phyloP scores from a whole-genome alignment of 1,284 basidiomycete genomes.

The Ustilago crameri region DNA sequence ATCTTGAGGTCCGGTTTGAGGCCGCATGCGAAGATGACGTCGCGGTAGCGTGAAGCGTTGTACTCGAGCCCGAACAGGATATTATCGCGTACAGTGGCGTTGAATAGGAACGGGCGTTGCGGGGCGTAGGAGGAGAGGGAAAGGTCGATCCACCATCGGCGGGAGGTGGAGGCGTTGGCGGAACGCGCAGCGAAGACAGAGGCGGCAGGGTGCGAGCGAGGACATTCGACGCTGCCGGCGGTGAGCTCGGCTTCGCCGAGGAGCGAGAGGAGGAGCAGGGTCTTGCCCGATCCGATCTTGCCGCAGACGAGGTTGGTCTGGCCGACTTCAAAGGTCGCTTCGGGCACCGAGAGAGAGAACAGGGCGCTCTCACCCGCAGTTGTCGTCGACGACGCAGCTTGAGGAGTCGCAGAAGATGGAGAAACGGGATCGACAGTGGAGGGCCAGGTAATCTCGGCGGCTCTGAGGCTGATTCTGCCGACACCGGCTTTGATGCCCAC shows the following conservation, averaged over 20 bases:
- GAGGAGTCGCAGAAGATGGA: not conserved
- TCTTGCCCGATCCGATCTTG: conserved; percentile 66
- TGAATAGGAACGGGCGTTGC: conserved; percentile 89
- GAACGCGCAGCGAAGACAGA: conserved; percentile 11
- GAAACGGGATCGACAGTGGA: conserved; percentile 1
- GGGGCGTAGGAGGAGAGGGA: conserved; percentile 78
- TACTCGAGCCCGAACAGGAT: conserved; percentile 70
- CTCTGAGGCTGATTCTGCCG: conserved; percentile 9
- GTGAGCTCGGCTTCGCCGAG: conserved; percentile 59
- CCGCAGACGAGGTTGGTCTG: conserved; percentile 49
- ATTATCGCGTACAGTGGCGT: conserved; percentile 76
- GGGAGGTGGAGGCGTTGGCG: not conserved
- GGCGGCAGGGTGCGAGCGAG: conserved; percentile 35
- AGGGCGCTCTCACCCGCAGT: not conserved
- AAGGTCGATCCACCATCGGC: conserved; percentile 30
- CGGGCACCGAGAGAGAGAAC: conserved; percentile 28
- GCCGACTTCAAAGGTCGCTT: conserved; percentile 20
- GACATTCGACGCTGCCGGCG: conserved; percentile 51
- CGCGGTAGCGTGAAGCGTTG: conserved; percentile 71
- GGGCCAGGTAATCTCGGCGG: conserved; percentile 34
- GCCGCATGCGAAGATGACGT: conserved; percentile 53
- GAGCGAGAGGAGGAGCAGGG: conserved; percentile 56
- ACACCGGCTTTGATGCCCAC: not conserved
- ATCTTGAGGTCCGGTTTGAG: conserved; percentile 75
- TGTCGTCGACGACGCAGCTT: not conserved